Percentiles rank a stretch among this genome's conserved stretches.
Conservation (phyloP, 2,329 filamentous ascomycete species). For the Verticillium dahliae region DNA sequence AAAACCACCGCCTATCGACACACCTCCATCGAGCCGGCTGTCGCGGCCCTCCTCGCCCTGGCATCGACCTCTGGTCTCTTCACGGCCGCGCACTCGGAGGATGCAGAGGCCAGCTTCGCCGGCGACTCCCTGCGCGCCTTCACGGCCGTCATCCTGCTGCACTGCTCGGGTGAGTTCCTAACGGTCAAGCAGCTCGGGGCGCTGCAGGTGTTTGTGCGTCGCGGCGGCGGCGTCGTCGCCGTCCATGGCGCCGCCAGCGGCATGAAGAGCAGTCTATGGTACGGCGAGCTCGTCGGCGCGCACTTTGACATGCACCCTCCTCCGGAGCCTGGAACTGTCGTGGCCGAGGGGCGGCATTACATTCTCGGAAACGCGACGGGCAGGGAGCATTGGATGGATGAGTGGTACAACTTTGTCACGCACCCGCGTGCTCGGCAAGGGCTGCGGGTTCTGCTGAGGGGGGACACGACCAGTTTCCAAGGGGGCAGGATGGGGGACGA, state of each 20-base stretch:
- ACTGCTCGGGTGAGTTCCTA: conserved; percentile 31
- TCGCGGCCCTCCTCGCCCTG: conserved; percentile 22
- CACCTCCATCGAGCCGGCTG: conserved; percentile 28
- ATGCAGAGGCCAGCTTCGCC: conserved; percentile 23
- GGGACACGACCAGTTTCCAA: conserved; percentile 25
- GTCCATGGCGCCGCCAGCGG: conserved; percentile 31
- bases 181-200: conserved; percentile 21
- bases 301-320: conserved; percentile 30
- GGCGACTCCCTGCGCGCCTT: conserved; percentile 21
- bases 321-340: conserved; percentile 24
- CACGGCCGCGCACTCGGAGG: conserved; percentile 26
- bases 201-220: conserved; percentile 23
- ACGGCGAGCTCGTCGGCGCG: conserved; percentile 28
- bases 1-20: conserved; percentile 31
- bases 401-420: conserved; percentile 35
- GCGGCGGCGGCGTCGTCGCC: conserved; percentile 30
- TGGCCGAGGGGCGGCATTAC: conserved; percentile 21
- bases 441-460: conserved; percentile 26
- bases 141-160: conserved; percentile 29
- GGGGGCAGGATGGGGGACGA: conserved; percentile 27
- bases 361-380: conserved; percentile 15
- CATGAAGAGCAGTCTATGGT: conserved; percentile 26
- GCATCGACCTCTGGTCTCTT: conserved; percentile 19
- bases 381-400: conserved; percentile 25
- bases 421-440: conserved; percentile 18